Evolutionary conservation across 768 basidiomycete genomes (phyloP), one percentile per base, ranked within the genome.

Genomic region (Lyophyllum atratum): DNA sequence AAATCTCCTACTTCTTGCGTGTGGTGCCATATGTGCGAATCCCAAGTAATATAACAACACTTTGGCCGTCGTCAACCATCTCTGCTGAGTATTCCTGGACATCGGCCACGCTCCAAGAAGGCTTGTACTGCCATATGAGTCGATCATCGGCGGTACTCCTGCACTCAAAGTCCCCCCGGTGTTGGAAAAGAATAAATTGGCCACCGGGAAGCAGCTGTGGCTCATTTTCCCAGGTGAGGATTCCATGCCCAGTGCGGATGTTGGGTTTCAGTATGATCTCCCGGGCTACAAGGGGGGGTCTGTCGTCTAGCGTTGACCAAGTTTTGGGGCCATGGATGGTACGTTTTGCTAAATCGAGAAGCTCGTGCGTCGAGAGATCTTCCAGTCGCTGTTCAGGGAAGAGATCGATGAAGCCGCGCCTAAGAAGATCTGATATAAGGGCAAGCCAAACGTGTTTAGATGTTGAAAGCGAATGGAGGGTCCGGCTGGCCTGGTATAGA

Each of bases 391-490:
- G 40, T 26, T 37, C 43, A 10, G 53, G 53, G 0, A 9, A 4
- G 19, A 59, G 22, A 29, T 59, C 58, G 14, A 59, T 42, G 31
- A 50, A 54, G 3, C 58, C 58, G 2, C 54, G 58, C 31, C 29
- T 37, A 8, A 39, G n/a, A 9, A 59, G 40, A 39, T 59, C 47
- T 3, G 24, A 49, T 14, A 37, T 3, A 21, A 55, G 33, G 17
- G 22, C 15, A 15, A 59, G 52, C 58, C 52, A 59, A 19, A 54
- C 49, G 14, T 54, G 42, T 11, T 73, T 74, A 34, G 80, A 81
- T 53, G 78, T 78, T 26, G 80, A 79, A 37, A 82, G 81, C 76
- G 72, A 68, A 21, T 74, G 60, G 61, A 65, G 22, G 5, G 21
- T 42, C 14, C 47, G 56, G 37, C 43, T 42, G 17, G n/a, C 50